Evolutionary conservation across 2,329 filamentous ascomycete species (phyloP), one percentile per base, ranked within the genome.

Genomic region (Colletotrichum cordylinicola): DNA sequence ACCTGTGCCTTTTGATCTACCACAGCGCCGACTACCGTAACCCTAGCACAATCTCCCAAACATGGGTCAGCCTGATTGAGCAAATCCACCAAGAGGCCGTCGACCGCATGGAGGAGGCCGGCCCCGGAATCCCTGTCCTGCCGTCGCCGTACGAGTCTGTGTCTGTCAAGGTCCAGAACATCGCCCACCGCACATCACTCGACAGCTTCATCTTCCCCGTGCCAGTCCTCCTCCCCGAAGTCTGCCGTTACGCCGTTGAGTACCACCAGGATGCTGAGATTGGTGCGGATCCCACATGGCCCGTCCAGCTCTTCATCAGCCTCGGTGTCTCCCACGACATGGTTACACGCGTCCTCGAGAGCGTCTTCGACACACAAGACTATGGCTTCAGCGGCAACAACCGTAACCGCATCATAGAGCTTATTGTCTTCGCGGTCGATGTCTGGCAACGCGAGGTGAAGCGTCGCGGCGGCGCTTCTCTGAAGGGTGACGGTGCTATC

Each of bases 1-100:
- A 98, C 82, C 91, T 99, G 67, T 98, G 95, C 82, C 91, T 99
- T 10, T 90, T 96, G 75, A 98, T 99, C 81, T 98, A 96, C 87
- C 94, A 98, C 83, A 92, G 94, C 2, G 96, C 96, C 61, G 96
- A 98, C 84, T 95, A 98, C 87, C 94, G 96, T 80, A 98, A 96
- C 81, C 90, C 95, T 2, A 93, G 94, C 56, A 94, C 97, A 77
- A 97, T 99, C 80, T 90, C 91, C 70, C 90, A 93, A 55, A 98
- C 95, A 5, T 99, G 97, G 97, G 90, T 93, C 81, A 93, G 93
- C 79, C 89, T 98, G 24, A 92, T 99, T 77, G 90, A 94, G 74
- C 90, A 93, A 78, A 92, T 93, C 8, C 94, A 96, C 81, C 85
- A 89, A 33, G 89, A 91, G 24, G 84, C 90, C 27, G 84, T 86